A percentile compares a stretch with the other conserved stretches of the same genome.
phyloP scores from a whole-genome alignment of 2,329 filamentous ascomycete species.

The Neonectria ditissima region DNA sequence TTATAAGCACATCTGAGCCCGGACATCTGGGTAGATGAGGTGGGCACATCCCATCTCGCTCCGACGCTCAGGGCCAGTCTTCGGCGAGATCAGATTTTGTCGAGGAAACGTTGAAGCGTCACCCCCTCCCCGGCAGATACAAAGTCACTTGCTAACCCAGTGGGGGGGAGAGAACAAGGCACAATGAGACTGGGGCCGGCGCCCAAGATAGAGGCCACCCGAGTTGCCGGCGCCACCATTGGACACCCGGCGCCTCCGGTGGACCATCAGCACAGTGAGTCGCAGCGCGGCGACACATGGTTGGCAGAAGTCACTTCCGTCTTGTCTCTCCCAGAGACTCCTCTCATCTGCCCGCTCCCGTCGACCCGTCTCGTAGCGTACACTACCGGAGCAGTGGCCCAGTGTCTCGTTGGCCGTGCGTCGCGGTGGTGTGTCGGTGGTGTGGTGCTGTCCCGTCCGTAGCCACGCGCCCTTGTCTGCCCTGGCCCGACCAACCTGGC shows the following conservation, averaged over 20 bases:
- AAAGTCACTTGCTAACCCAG: conserved; percentile 16
- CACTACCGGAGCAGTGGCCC: conserved; percentile 11
- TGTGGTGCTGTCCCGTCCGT: conserved; percentile 30
- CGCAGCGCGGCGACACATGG: conserved; percentile 24
- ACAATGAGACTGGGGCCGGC: conserved; percentile 20
- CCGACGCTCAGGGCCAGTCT: conserved; percentile 20
- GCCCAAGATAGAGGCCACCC: conserved; percentile 14
- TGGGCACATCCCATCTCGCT: conserved; percentile 20
- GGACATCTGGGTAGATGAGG: conserved; percentile 26
- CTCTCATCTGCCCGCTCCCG: conserved; percentile 7
- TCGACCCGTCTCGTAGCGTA: conserved; percentile 30
- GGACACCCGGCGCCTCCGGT: conserved; percentile 35
- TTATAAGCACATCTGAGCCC: conserved; percentile 44
- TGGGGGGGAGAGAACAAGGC: conserved; percentile 30
- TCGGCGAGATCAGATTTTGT: conserved; percentile 41
- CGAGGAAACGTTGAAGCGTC: conserved; percentile 37
- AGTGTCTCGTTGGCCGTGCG: conserved; percentile 14
- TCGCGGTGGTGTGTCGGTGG: conserved; percentile 33
- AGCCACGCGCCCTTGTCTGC: conserved; percentile 33
- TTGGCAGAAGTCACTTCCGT: conserved; percentile 17
- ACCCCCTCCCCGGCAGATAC: neutral
- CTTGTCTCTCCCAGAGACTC: neutral
- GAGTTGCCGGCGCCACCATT: conserved; percentile 26
- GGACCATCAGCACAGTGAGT: conserved; percentile 29
- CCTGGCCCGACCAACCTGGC: conserved; percentile 8